Evolutionary conservation across 192 early-diverging fungal genomes (phyloP), one percentile per base, ranked within the genome.

Genomic region (Backusella psychrophila): DNA sequence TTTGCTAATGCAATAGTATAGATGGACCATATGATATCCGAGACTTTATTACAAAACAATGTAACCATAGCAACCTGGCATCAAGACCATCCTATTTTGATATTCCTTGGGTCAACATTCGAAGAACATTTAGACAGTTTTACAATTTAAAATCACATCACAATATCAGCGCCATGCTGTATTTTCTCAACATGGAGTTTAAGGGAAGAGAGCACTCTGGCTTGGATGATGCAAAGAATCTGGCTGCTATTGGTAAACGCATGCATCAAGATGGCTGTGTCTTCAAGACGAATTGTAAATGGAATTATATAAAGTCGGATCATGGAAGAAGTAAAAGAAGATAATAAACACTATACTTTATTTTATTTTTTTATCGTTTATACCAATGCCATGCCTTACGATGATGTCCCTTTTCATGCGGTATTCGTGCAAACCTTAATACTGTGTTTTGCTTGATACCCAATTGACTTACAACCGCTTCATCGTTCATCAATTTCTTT

Each of bases 1-100:
- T 6, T 33, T 33, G 11, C 34, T 36, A 12, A 9, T 21, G 21
- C 12, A 21, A 21, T 68, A n/a, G 19, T 33, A 65, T 72, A 83
- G 91, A 87, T 81, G 93, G 93, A 3, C 93, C 93, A 0, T 95
- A 91, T 85, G 95, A 96, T 76, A 88, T 96, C 53, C 87, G 92
- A 8, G 92, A 95, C 66, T 96, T 96, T 80, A 84, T 96, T n/a
- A 78, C 82, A 23, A 94, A 94, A 75, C 93, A 96, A 81, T 94
- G 92, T 71, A 52, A 70, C 0, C 78, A 85, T 38, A 89, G 87
- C 5, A 21, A 79, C n/a, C 85, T 92, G 1, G 74, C 63, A 33
- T 46, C 66, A 33, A 73, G 87, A 29, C 95, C 95, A 2, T 39
- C 72, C 0, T 96, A 92, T 79, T 89, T 96, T 69, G 69, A 76